These are phyloP conservation scores for Lathyrus sativus DNA, from an alignment of 306 rosid genomes.

Conservation along the genomic window DNA sequence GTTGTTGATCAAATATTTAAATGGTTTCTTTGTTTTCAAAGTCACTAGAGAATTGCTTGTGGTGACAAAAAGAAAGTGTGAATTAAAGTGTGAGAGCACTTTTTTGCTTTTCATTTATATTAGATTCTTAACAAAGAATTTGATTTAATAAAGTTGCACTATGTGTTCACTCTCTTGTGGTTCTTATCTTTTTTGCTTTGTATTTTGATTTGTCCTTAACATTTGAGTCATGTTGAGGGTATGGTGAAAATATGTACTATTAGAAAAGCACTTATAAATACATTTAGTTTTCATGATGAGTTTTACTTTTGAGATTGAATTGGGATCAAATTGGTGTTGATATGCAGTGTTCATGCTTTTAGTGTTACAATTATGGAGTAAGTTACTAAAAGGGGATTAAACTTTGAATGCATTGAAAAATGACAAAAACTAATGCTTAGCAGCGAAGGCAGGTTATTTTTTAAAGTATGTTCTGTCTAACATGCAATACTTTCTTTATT, in stretches of 20 bases:
- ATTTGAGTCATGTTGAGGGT: no score
- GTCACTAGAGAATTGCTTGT: conserved; percentile 36
- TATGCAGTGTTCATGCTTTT: conserved; percentile 35
- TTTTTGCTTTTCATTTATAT: conserved; percentile 30
- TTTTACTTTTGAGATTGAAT: conserved; percentile 34
- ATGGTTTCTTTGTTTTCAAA: conserved; percentile 21
- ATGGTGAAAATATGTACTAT: no score
- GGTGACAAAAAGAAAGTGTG: conserved; percentile 27
- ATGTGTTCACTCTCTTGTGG: conserved; percentile 28
- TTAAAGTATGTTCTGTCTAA: conserved; percentile 15
- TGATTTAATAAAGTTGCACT: conserved; percentile 48
- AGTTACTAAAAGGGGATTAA: conserved; percentile 25
- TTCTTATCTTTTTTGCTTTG: conserved; percentile 34
- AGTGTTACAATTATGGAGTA: conserved; percentile 30
- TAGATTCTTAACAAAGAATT: conserved; percentile 41
- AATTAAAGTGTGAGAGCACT: conserved; percentile 33
- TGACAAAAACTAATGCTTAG: conserved; percentile 29
- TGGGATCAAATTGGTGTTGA: conserved; percentile 18
- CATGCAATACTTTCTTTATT: conserved; percentile 37
- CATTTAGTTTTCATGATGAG: conserved; percentile 37
- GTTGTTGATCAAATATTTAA: conserved; percentile 24
- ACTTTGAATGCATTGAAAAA: conserved; percentile 3
- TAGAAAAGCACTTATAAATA: conserved; percentile 29
- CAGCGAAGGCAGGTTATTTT: conserved; percentile 30
- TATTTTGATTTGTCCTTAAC: conserved; percentile 29